A percentile compares a stretch with the other conserved stretches of the same genome.
phyloP scores from a whole-genome alignment of 1,284 basidiomycete genomes.

The Neonothopanus nambi region DNA sequence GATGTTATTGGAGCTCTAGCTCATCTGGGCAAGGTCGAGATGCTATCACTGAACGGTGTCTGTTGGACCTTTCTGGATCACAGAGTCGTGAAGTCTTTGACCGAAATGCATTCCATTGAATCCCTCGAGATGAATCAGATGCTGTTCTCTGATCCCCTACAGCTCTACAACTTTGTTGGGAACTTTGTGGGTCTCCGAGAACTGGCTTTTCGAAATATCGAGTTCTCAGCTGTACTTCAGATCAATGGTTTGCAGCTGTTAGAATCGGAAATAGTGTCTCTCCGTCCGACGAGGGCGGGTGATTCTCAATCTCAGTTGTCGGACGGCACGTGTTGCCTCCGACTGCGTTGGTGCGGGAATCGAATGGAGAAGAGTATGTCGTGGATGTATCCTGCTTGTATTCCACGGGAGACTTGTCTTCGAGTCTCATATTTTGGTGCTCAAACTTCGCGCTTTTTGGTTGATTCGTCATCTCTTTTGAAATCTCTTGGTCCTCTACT shows the following conservation, averaged over 20 bases:
- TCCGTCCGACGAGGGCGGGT: no score
- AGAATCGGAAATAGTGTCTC: no score
- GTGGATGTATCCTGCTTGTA: constrained; percentile 4
- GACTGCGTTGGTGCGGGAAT: background rate
- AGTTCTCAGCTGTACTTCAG: background rate
- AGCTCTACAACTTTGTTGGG: constrained; percentile 11
- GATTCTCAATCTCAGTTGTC: background rate
- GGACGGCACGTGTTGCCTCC: background rate
- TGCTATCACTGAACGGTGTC: background rate
- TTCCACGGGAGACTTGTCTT: background rate
- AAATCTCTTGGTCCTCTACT: constrained; percentile 5
- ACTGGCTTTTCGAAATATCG: constrained; percentile 6
- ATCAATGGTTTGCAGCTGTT: no score
- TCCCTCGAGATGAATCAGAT: constrained; percentile 3
- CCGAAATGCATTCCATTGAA: background rate
- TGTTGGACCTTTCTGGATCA: constrained; percentile 7
- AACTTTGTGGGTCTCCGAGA: background rate
- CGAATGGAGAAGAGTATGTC: background rate
- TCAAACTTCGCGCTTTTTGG: constrained; percentile 1
- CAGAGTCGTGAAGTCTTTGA: background rate
- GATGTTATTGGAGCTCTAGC: background rate
- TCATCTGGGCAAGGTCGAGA: background rate
- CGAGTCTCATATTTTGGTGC: background rate
- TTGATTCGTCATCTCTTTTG: constrained; percentile 5
- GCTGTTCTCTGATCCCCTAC: background rate